Percentiles rank a stretch among this genome's conserved stretches.
These are phyloP conservation scores for Petunia axillaris DNA, from an alignment of 257 asterid species.

Conservation along the genomic window DNA sequence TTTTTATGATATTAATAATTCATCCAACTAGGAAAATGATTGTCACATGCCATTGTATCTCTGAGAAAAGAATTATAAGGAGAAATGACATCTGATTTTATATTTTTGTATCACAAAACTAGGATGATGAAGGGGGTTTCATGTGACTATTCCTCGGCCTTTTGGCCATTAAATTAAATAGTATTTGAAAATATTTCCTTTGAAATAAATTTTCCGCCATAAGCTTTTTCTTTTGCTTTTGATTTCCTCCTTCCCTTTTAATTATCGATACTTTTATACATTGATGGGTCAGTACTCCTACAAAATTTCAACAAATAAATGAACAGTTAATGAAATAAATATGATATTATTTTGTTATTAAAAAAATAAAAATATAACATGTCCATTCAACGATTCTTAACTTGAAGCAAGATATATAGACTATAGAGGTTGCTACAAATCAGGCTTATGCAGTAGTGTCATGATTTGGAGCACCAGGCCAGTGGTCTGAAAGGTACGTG, in stretches of 20 bases:
- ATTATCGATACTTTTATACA: background rate
- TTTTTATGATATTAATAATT: background rate
- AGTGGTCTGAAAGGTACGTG: background rate
- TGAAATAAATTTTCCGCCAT: conserved; percentile 37
- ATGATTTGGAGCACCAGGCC: background rate
- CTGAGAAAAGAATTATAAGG: background rate
- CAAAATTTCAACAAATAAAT: background rate
- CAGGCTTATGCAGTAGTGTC: too few species aligned
- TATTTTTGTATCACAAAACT: background rate
- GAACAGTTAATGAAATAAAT: too few species aligned
- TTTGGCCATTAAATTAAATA: conserved; percentile 47
- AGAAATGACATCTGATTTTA: background rate
- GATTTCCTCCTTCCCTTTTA: background rate
- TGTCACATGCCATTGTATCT: background rate
- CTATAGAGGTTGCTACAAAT: background rate
- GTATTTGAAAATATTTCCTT: conserved; percentile 38
- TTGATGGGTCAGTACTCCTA: background rate
- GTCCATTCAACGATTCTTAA: background rate
- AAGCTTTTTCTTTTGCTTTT: background rate
- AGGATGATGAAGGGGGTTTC: background rate
- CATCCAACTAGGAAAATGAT: background rate
- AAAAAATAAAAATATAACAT: too few species aligned
- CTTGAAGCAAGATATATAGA: background rate
- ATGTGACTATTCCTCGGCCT: conserved; percentile 40
- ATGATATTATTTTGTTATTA: too few species aligned